Base-by-base conservation (phyloP, 352 stramenopile species). In the Globisporangium spinosum region DNA sequence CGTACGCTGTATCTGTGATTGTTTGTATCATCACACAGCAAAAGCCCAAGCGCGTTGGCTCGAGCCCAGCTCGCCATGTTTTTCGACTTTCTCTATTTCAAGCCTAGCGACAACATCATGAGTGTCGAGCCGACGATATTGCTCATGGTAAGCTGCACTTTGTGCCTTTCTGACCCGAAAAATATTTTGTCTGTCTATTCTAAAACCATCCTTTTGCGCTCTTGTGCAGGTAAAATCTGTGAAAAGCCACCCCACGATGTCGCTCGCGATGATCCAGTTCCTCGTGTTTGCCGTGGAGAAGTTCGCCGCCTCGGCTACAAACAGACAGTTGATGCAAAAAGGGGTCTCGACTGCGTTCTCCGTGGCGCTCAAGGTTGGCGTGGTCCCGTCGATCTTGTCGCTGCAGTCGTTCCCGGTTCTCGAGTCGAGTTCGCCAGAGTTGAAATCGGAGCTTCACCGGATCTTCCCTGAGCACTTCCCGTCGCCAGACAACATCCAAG, bases 11-110 rank as follows among this genome's bases (percentile, higher is more conserved):
- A 4, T n/a, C n/a, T 49, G n/a, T 58, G 7, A 43, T 34, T 47
- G 34, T 51, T 22, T 15, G 23, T 20, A 10, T 29, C 12, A 17
- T 25, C 40, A 15, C 67, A 8, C 54, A 95, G 86, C 73, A 94
- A 94, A 65, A 90, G 74, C 47, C 83, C 82, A 58, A 83, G 71
- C 35, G 78, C 89, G 20, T 71, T 93, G 23, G 83, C 86, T 29
- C 83, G 87, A 53, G 85, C 91, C 32, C 85, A 94, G 62, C 77
- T 93, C 53, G 84, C 87, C 15, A 95, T 95, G 83, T 95, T 94
- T 69, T 93, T 95, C 47, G 87, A 95, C 64, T 95, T 89, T 70
- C 68, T 95, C 38, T 93, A 95, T 68, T 95, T 93, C 67, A 91
- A 90, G 60, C 68, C 78, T 8, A 83, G 71, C 4, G 85, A 94